phyloP scores from a whole-genome alignment of 2,329 filamentous ascomycete species.

The Fusarium guadeloupense region DNA sequence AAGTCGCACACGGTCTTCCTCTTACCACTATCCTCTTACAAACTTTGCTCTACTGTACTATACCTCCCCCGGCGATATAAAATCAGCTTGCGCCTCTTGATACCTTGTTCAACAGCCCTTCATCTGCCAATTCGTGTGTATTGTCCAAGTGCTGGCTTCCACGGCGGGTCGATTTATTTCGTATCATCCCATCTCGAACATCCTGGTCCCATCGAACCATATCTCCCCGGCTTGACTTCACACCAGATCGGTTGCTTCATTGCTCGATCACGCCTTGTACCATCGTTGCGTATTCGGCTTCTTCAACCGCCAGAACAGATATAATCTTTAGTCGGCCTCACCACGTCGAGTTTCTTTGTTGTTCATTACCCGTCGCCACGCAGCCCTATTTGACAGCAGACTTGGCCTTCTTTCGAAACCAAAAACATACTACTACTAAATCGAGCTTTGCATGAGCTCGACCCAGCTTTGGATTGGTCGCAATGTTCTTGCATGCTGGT shows the following conservation, averaged over 20 bases:
- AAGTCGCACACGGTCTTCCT: slow-evolving; percentile 7
- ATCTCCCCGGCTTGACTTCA: slow-evolving; percentile 30
- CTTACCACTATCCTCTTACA: background rate
- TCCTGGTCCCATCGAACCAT: slow-evolving; percentile 43
- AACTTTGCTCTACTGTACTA: background rate
- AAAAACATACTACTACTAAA: background rate
- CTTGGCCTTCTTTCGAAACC: background rate
- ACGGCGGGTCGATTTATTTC: slow-evolving; percentile 21
- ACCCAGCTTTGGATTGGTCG: slow-evolving; percentile 30
- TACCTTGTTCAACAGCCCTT: slow-evolving; percentile 13
- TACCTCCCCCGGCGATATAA: slow-evolving; percentile 4
- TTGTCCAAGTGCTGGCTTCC: slow-evolving; percentile 37
- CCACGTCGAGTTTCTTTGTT: slow-evolving; percentile 2
- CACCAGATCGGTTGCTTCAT: slow-evolving; percentile 39
- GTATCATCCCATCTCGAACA: slow-evolving; percentile 38
- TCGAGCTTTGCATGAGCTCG: slow-evolving; percentile 35
- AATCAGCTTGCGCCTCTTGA: slow-evolving; percentile 8
- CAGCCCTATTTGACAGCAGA: background rate
- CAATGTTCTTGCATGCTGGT: slow-evolving; percentile 68
- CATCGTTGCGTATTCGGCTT: slow-evolving; percentile 35
- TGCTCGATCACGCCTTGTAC: slow-evolving; percentile 26
- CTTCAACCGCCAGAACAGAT: slow-evolving; percentile 24
- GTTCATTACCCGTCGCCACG: background rate
- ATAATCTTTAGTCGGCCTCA: slow-evolving; percentile 26
- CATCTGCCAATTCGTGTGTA: slow-evolving; percentile 18